Base-by-base conservation (phyloP, 345 rosid genomes). In the Eucalyptus dawsonii region DNA sequence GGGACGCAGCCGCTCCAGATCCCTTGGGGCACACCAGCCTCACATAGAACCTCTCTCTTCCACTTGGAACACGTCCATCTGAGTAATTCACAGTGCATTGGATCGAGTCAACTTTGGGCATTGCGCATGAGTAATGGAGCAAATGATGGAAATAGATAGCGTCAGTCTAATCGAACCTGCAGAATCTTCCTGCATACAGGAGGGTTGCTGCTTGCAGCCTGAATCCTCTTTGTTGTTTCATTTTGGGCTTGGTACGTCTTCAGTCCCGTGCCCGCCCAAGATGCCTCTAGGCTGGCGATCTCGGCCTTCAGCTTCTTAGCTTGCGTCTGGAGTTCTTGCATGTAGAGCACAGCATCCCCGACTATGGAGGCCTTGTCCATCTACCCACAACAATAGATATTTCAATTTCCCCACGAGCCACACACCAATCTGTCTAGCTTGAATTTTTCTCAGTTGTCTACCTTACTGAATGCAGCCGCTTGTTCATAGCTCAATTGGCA, bases 311-410 rank as follows among this genome's bases (percentile, higher is more conserved):
- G 95, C 91, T 92, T 95, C 92, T 91, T 94, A 27, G 96, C 97
- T 90, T 94, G 93, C 91, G 87, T 90, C 87, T 97, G 97, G 86
- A 97, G 90, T 40, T 96, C 95, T 94, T 96, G 97, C 86, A 96
- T 94, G 89, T 96, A 94, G 58, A 91, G 86, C 50, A 95, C 96
- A 2, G 99, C 97, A 87, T 96, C 99, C 89, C 98, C 99, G 31
- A 96, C 93, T 21, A 97, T 96, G 6, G 99, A 96, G n/a, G 98
- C 98, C 94, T 97, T 96, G 87, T 97, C 99, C 99, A 97, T 97
- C 99, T 97, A 91, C 83, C 51, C 51, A 88, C 81, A 25, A 31
- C 25, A 40, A 89, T 7, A 76, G 83, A 37, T 21, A 37, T 76
- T 76, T 76, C 83, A 37, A 19, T 8, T 76, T 51, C 19, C 37